Evolutionary conservation across 805 yeast species (phyloP).

Genomic region (Candida xyloterini): DNA sequence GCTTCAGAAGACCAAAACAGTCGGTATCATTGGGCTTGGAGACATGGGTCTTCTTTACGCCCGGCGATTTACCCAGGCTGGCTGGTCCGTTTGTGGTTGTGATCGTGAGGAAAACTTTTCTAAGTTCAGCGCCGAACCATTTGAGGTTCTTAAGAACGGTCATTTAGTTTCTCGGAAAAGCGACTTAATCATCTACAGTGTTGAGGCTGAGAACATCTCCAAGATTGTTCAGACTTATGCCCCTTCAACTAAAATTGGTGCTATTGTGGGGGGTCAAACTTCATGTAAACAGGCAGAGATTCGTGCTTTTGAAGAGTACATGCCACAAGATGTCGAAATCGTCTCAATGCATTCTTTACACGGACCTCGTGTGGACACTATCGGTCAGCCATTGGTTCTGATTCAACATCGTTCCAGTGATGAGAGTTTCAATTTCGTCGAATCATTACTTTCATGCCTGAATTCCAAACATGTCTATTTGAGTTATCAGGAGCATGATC

Average conservation of each 20-base stretch:
- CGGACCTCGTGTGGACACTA: conserved; percentile 86
- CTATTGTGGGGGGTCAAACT: conserved; percentile 97
- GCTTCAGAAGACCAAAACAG: conserved; percentile 40
- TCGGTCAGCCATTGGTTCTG: conserved; percentile 90
- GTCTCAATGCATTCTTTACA: conserved; percentile 89
- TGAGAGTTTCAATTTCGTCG: conserved; percentile 58
- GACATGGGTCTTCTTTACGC: conserved; percentile 96
- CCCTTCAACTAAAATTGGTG: conserved; percentile 81
- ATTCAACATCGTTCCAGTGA: conserved; percentile 68
- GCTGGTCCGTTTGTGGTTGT: conserved; percentile 88
- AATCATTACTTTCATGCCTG: conserved; percentile 63
- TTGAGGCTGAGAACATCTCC: conserved; percentile 84
- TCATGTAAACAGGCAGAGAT: conserved; percentile 93
- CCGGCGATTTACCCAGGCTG: conserved; percentile 67
- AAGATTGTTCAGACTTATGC: conserved; percentile 75
- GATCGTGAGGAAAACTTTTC: conserved; percentile 69
- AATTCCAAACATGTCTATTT: conserved; percentile 74
- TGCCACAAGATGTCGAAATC: conserved; percentile 80
- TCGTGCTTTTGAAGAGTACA: conserved; percentile 68
- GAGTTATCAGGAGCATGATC: conserved; percentile 86
- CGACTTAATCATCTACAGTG: conserved; percentile 85
- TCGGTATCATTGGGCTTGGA: conserved; percentile 94
- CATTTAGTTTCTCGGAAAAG: conserved; percentile 76
- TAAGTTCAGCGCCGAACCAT: conserved; percentile 38
- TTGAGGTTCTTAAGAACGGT: conserved; percentile 71